Percentiles rank a stretch among this genome's conserved stretches.
Evolutionary conservation across 192 early-diverging fungal genomes (phyloP).

Genomic region (Neocallimastix lanati): DNA sequence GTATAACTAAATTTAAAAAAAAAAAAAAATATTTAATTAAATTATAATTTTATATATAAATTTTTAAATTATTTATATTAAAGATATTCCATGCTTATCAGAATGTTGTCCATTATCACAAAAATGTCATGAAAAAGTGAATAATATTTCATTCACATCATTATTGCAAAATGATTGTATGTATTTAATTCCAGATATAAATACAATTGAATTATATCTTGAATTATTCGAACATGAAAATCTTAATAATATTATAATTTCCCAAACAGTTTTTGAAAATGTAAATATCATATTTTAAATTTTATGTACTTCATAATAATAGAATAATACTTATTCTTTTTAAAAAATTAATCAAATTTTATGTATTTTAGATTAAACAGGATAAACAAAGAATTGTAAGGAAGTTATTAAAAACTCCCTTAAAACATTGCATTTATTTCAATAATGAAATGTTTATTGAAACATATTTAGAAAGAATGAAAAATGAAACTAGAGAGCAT

Average conservation of each 20-base stretch:
- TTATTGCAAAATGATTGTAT: slow-evolving; percentile 13
- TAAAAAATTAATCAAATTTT: slow-evolving; percentile 36
- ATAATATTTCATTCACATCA: slow-evolving; percentile 12
- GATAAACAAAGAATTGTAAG: slow-evolving; percentile 22
- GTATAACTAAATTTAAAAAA: too few relatives aligned
- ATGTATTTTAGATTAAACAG: slow-evolving; percentile 42
- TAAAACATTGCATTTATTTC: slow-evolving; percentile 38
- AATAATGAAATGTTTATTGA: slow-evolving; percentile 44
- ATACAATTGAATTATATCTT: slow-evolving; percentile 22
- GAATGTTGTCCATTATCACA: slow-evolving; percentile 14
- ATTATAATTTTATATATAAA: too few relatives aligned
- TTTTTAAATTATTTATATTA: background rate
- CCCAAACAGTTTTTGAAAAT: slow-evolving; percentile 39
- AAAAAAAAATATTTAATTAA: too few relatives aligned
- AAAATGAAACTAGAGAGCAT: slow-evolving; percentile 12
- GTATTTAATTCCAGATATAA: slow-evolving; percentile 31
- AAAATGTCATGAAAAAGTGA: slow-evolving; percentile 9
- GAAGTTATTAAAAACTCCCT: slow-evolving; percentile 3
- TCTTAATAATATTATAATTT: slow-evolving; percentile 42
- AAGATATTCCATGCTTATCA: slow-evolving; percentile 34
- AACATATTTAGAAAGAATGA: slow-evolving; percentile 13
- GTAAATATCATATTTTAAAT: slow-evolving; percentile 6
- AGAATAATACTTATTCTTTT: slow-evolving; percentile 17
- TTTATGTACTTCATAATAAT: background rate
- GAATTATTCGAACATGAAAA: slow-evolving; percentile 51